Evolutionary conservation across 768 basidiomycete species (phyloP).

Genomic region (Mycena epipterygia): DNA sequence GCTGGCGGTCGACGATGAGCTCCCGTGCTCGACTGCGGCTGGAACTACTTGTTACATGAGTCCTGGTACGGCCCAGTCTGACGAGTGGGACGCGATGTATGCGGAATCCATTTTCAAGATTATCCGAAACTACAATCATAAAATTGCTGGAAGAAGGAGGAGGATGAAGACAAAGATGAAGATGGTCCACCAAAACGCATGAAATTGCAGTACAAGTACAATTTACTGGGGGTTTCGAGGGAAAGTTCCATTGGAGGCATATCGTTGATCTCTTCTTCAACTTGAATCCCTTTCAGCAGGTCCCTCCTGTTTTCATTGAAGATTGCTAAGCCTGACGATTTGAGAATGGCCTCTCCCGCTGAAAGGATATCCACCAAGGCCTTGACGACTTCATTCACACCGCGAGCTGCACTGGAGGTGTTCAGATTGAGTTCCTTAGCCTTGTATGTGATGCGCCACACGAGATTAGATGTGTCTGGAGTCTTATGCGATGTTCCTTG

Average conservation of each 20-base stretch:
- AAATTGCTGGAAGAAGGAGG: not conserved
- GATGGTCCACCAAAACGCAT: not conserved
- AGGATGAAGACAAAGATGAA: not conserved
- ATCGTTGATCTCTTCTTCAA: not conserved
- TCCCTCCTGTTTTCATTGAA: not conserved
- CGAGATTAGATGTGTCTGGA: too few relatives aligned
- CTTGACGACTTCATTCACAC: not conserved
- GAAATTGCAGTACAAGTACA: not conserved
- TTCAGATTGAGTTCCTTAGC: too few relatives aligned
- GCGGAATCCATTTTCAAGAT: too few relatives aligned
- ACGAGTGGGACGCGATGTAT: too few relatives aligned
- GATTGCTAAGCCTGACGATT: not conserved
- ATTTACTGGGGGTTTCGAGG: not conserved
- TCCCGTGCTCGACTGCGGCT: not conserved
- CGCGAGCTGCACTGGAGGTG: not conserved
- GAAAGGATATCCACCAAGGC: not conserved
- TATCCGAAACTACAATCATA: not conserved
- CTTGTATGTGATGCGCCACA: too few relatives aligned
- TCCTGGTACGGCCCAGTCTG: not conserved
- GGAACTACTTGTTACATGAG: not conserved
- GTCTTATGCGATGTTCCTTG: too few relatives aligned
- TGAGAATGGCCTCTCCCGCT: not conserved
- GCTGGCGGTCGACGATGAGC: not conserved
- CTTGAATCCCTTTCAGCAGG: not conserved
- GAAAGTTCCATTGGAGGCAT: not conserved